phyloP scores from a whole-genome alignment of 257 asterid species.

The Primulina tabacum region DNA sequence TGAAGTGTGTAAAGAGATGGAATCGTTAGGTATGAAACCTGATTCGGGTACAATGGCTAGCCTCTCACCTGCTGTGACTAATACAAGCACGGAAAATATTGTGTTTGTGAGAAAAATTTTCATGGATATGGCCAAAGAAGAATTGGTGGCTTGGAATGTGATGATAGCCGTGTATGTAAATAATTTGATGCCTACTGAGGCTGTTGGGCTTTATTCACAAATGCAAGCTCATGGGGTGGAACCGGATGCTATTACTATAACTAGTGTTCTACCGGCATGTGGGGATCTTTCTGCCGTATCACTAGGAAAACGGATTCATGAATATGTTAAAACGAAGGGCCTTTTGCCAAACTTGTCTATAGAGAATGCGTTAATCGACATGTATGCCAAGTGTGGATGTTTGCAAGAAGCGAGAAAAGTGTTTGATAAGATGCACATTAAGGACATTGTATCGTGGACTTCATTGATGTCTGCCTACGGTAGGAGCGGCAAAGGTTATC shows the following conservation, averaged over 20 bases:
- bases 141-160: constrained; percentile 81
- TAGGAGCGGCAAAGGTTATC: constrained; percentile 70
- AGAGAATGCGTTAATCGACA: constrained; percentile 82
- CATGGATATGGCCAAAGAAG: constrained; percentile 44
- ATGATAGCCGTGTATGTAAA: constrained; percentile 69
- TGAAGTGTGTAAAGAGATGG: constrained; percentile 73
- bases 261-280: constrained; percentile 90
- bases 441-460: constrained; percentile 91
- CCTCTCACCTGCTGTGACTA: constrained; percentile 72
- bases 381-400: constrained; percentile 94
- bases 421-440: constrained; percentile 57
- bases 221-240: constrained; percentile 58
- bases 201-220: constrained; percentile 50
- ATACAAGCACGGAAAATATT: constrained; percentile 59
- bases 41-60: constrained; percentile 92
- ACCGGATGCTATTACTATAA: constrained; percentile 62
- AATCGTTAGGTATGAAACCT: constrained; percentile 43
- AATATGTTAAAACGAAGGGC: constrained; percentile 39
- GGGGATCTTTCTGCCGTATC: constrained; percentile 75
- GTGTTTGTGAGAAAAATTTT: constrained; percentile 59
- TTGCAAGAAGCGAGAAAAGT: constrained; percentile 71
- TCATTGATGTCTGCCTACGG: constrained; percentile 85
- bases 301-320: constrained; percentile 61
- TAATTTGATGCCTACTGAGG: constrained; percentile 70
- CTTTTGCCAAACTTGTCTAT: constrained; percentile 61